A percentile compares a stretch with the other conserved stretches of the same genome.
Evolutionary conservation across 2,329 filamentous ascomycete species (phyloP).

Genomic region (Metarhizium brunneum): DNA sequence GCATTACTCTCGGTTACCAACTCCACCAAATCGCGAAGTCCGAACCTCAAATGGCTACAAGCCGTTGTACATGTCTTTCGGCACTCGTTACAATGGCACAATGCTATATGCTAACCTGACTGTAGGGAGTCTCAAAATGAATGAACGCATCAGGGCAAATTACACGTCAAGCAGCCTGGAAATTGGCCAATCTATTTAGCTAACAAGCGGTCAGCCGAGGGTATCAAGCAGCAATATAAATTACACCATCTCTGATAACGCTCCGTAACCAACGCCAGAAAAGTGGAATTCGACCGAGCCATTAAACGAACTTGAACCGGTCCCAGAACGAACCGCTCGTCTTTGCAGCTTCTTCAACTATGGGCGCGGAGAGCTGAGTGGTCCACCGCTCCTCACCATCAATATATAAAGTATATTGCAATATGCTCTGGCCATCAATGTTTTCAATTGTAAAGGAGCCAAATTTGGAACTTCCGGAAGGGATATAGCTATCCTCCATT

Average conservation of each 20-base stretch:
- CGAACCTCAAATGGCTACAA: not conserved
- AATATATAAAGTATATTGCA: constrained; percentile 75
- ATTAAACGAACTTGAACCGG: constrained; percentile 21
- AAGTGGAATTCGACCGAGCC: not conserved
- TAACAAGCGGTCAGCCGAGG: not conserved
- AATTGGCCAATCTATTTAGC: not conserved
- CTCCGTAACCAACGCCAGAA: not conserved
- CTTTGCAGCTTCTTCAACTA: constrained; percentile 18
- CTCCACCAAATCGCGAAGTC: not conserved
- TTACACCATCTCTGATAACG: not conserved
- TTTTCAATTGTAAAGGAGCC: constrained; percentile 63
- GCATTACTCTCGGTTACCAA: too few species aligned
- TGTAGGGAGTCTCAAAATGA: not conserved
- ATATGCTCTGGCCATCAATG: constrained; percentile 52
- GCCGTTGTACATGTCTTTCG: too few species aligned
- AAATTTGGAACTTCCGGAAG: constrained; percentile 83
- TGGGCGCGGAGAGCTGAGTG: constrained; percentile 40
- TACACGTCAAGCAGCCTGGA: not conserved
- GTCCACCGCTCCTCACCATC: constrained; percentile 76
- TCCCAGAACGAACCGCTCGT: constrained; percentile 37
- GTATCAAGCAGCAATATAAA: constrained; percentile 3
- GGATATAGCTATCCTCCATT: constrained; percentile 51
- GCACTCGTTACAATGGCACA: not conserved
- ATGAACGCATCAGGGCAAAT: not conserved
- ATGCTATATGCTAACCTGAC: not conserved